A percentile compares a stretch with the other conserved stretches of the same genome.
Conservation (phyloP, 2,329 filamentous ascomycete genomes). For the Leptographium procerum region DNA sequence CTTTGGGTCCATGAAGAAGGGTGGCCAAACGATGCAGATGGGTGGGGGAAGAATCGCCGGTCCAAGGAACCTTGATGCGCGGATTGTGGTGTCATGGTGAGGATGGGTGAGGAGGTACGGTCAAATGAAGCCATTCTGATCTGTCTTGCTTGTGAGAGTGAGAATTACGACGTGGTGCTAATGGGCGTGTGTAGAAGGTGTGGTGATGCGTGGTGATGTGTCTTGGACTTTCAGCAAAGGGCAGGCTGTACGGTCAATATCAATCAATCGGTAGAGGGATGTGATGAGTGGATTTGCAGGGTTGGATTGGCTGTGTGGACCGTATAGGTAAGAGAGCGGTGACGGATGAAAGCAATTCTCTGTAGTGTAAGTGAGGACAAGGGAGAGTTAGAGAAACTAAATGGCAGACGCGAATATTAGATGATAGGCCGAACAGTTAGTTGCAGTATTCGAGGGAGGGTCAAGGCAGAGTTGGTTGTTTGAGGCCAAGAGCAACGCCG, state of each 20-base stretch:
- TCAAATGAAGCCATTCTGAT: slow-evolving; percentile 32
- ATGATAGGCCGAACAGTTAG: neutral
- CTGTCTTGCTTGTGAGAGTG: neutral
- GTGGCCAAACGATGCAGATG: slow-evolving; percentile 23
- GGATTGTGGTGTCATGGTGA: slow-evolving; percentile 33
- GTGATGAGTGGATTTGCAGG: neutral
- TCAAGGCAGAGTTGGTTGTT: neutral
- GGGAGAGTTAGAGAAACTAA: neutral
- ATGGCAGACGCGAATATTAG: neutral
- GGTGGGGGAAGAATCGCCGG: slow-evolving; percentile 27
- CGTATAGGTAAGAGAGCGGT: neutral
- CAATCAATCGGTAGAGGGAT: neutral
- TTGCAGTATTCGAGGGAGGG: neutral
- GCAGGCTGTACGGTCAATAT: neutral
- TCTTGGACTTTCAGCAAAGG: neutral
- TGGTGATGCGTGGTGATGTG: neutral
- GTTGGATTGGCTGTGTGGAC: neutral
- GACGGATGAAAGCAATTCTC: neutral
- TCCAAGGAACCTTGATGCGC: slow-evolving; percentile 29
- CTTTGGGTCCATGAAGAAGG: slow-evolving; percentile 22
- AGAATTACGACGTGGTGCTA: neutral
- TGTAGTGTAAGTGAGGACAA: neutral
- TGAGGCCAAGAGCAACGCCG: neutral
- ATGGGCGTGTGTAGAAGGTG: neutral
- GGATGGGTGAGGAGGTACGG: slow-evolving; percentile 33